Conservation (phyloP, 805 yeast species). For the Ascoidea asiatica region DNA sequence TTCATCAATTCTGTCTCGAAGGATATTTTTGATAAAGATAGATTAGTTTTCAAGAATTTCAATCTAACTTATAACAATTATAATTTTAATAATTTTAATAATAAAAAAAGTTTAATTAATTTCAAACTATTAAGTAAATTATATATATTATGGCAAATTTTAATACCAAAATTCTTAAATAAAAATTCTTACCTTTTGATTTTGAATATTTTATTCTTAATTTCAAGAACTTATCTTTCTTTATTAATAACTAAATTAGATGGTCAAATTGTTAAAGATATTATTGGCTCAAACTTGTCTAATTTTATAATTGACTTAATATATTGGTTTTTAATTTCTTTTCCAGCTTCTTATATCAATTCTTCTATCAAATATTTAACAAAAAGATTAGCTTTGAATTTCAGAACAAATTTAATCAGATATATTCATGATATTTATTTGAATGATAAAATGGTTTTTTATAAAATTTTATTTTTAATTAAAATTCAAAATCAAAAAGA, state of each 20-base stretch:
- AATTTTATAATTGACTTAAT: constrained; percentile 65
- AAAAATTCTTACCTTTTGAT: constrained; percentile 52
- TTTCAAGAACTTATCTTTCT: constrained; percentile 79
- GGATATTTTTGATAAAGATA: constrained; percentile 8
- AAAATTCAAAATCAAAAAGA: constrained; percentile 23
- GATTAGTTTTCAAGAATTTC: constrained; percentile 9
- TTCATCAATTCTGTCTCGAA: constrained; percentile 8
- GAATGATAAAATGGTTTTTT: constrained; percentile 69
- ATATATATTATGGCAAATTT: constrained; percentile 61
- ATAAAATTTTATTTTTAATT: constrained; percentile 57
- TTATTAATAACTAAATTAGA: constrained; percentile 78
- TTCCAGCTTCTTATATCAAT: constrained; percentile 88
- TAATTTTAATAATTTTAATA: not conserved
- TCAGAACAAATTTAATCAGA: constrained; percentile 71
- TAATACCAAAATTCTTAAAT: constrained; percentile 63
- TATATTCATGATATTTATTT: constrained; percentile 85
- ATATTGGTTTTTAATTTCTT: constrained; percentile 81
- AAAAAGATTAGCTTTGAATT: constrained; percentile 63
- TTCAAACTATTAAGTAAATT: constrained; percentile 64
- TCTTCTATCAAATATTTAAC: constrained; percentile 78
- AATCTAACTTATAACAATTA: not conserved
- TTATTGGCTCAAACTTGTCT: constrained; percentile 67
- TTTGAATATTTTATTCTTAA: constrained; percentile 60
- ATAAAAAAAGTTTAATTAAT: constrained; percentile 18
- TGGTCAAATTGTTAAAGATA: constrained; percentile 83